Conservation (phyloP, 148 eudicot genomes). For the Rhododendron ovatum region DNA sequence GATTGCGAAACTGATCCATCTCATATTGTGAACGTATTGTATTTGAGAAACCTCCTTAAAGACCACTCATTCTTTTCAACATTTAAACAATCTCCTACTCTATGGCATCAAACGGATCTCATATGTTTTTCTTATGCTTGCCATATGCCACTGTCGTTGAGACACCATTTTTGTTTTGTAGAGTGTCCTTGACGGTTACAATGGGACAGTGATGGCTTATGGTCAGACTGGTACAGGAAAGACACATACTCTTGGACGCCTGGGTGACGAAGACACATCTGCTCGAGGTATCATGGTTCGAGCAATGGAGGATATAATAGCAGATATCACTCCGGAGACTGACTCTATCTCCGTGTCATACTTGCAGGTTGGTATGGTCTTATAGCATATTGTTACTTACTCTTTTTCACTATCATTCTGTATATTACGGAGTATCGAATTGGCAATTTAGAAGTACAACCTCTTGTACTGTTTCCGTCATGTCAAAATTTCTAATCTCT, state of each 20-base stretch:
- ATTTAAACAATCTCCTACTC: not conserved
- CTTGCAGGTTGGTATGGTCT: constrained; percentile 65
- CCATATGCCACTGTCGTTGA: constrained; percentile 15
- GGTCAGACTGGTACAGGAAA: constrained; percentile 99
- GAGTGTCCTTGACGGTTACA: constrained; percentile 98
- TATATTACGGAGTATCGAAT: not conserved
- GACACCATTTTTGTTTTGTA: constrained; percentile 16
- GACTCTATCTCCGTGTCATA: constrained; percentile 82
- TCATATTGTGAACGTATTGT: not conserved
- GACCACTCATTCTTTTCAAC: not conserved
- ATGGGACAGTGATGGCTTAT: constrained; percentile 99
- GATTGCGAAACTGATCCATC: not conserved
- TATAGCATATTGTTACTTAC: not conserved
- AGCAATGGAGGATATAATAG: constrained; percentile 91
- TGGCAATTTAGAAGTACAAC: not conserved
- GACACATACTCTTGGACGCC: constrained; percentile 90
- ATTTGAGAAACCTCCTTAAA: not conserved
- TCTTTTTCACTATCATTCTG: not conserved
- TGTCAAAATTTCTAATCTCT: not conserved
- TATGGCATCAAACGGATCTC: not conserved
- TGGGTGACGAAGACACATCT: constrained; percentile 91
- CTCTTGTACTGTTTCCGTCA: not conserved
- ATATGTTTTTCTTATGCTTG: constrained; percentile 4
- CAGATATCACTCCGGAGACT: constrained; percentile 58
- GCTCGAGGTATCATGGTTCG: constrained; percentile 99